A percentile compares a stretch with the other conserved stretches of the same genome.
Evolutionary conservation across 208 protist genomes (phyloP).

Genomic region (Leishmania aethiopica): DNA sequence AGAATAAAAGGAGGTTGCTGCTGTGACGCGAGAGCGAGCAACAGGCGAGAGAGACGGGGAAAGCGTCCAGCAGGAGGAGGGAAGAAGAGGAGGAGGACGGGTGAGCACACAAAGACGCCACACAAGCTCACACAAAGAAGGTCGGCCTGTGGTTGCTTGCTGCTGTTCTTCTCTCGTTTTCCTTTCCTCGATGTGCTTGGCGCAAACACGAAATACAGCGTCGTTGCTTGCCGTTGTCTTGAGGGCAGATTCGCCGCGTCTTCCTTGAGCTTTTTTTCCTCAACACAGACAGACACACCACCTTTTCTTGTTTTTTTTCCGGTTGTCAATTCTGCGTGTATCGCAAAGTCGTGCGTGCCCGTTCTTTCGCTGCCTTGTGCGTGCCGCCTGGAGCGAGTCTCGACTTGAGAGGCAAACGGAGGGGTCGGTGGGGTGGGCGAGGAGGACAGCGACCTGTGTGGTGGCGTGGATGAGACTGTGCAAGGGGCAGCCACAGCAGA

Average conservation of each 20-base stretch:
- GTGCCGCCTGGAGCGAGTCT: no score
- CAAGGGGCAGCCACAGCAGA: neutral
- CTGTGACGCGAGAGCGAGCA: no score
- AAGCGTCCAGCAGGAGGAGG: no score
- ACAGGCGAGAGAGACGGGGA: neutral
- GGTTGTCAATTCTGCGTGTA: neutral
- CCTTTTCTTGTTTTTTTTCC: no score
- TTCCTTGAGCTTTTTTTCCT: no score
- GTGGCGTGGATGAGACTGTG: neutral
- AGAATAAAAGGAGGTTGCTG: no score
- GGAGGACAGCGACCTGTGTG: neutral
- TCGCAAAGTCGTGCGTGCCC: neutral
- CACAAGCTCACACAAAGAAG: neutral
- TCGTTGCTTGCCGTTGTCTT: no score
- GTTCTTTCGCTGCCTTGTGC: neutral
- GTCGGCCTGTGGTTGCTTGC: neutral
- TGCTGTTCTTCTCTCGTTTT: neutral
- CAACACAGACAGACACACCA: no score
- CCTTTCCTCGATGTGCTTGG: neutral
- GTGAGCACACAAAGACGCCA: neutral
- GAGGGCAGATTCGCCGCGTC: no score
- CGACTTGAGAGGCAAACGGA: neutral
- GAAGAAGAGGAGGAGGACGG: neutral
- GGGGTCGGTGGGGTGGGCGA: neutral
- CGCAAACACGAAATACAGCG: neutral